These are phyloP conservation scores for Nannochloropsis salina DNA, from an alignment of 108 stramenopile species.

Conservation along the genomic window DNA sequence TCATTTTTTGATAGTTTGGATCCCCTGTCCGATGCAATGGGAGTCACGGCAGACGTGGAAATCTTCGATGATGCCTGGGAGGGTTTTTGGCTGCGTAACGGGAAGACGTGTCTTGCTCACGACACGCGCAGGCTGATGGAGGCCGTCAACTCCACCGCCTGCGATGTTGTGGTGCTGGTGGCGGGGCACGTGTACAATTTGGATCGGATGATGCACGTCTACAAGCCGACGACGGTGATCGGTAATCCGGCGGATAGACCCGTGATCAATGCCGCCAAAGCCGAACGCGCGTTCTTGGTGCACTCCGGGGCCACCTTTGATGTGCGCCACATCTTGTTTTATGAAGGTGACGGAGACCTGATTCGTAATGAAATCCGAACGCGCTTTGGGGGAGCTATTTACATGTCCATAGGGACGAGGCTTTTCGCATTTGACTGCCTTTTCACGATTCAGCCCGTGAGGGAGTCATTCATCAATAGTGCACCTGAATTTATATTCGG, in stretches of 20 bases:
- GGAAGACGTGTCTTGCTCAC: background rate
- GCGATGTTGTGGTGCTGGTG: conserved; percentile 3
- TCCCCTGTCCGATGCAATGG: background rate
- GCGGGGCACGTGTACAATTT: background rate
- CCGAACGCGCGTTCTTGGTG: background rate
- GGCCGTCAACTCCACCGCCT: background rate
- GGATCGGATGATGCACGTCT: background rate
- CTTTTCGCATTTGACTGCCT: conserved; percentile 17
- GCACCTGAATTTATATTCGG: conserved; percentile 13
- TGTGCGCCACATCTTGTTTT: background rate
- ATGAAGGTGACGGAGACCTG: background rate
- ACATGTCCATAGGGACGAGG: background rate
- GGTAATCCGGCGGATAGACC: conserved; percentile 16
- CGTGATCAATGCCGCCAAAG: background rate
- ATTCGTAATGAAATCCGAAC: conserved; percentile 6
- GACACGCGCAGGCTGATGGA: background rate
- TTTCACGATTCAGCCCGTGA: background rate
- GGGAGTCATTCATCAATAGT: background rate
- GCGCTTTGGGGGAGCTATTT: background rate
- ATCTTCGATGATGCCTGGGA: background rate
- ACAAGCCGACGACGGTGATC: background rate
- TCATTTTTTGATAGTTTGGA: background rate
- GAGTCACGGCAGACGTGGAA: background rate
- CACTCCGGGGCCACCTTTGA: background rate
- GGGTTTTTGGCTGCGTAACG: conserved; percentile 8